A percentile compares a stretch with the other conserved stretches of the same genome.
phyloP scores from a whole-genome alignment of 1,139 yeast species.

The Debaryomyces subglobosus region DNA sequence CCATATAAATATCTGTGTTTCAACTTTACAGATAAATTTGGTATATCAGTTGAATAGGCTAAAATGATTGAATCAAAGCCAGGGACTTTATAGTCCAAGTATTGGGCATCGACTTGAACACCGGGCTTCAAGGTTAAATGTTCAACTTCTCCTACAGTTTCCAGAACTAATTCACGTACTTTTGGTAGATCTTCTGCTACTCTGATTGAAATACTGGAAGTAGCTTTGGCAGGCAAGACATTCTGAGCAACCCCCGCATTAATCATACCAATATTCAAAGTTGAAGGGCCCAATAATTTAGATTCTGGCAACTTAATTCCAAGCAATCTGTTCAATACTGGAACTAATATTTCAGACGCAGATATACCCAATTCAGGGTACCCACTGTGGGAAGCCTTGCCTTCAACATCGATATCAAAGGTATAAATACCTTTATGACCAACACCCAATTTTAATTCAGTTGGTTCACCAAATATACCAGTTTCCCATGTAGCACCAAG shows the following conservation, averaged over 20 bases:
- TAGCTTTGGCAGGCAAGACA: conserved; percentile 64
- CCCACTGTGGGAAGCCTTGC: conserved; percentile 69
- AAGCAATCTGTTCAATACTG: conserved; percentile 42
- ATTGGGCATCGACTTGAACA: conserved; percentile 38
- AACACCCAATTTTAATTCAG: conserved; percentile 66
- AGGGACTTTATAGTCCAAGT: conserved; percentile 59
- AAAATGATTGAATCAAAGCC: conserved; percentile 62
- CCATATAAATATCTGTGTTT: conserved; percentile 59
- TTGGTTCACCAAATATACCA: conserved; percentile 76
- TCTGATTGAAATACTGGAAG: conserved; percentile 54
- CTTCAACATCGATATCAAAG: conserved; percentile 48
- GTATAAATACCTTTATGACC: conserved; percentile 67
- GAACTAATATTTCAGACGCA: conserved; percentile 60
- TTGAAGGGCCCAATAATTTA: conserved; percentile 60
- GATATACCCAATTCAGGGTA: conserved; percentile 71
- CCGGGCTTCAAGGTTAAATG: conserved; percentile 19
- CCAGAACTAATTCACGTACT: conserved; percentile 37
- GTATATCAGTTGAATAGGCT: conserved; percentile 69
- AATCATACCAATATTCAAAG: conserved; percentile 61
- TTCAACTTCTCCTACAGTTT: conserved; percentile 35
- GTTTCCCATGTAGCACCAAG: conserved; percentile 57
- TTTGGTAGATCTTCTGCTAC: conserved; percentile 51
- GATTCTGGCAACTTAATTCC: conserved; percentile 50
- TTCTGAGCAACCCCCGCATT: conserved; percentile 65
- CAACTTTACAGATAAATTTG: conserved; percentile 46